A percentile compares a stretch with the other conserved stretches of the same genome.
These are phyloP conservation scores for Tripterygium wilfordii DNA, from an alignment of 177 flowering plant genomes.

Conservation along the genomic window DNA sequence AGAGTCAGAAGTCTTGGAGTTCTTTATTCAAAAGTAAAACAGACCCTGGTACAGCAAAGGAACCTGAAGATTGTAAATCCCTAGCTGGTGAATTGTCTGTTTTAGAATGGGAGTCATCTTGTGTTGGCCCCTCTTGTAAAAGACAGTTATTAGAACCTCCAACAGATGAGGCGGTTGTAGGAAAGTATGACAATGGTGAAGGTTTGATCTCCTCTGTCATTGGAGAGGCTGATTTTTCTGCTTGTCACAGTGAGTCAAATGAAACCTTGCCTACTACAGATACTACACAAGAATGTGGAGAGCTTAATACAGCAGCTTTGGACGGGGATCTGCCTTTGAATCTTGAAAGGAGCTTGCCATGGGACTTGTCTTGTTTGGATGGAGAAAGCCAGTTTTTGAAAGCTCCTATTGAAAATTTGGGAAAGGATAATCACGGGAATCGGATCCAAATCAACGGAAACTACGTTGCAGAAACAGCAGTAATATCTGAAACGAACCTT, in stretches of 20 bases:
- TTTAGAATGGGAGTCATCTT: slow-evolving; percentile 1
- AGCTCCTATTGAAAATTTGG: not conserved
- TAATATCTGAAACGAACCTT: slow-evolving; percentile 8
- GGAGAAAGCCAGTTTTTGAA: slow-evolving; percentile 1
- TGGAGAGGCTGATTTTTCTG: too few species aligned
- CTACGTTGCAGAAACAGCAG: not conserved
- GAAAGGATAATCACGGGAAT: too few species aligned
- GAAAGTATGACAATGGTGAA: not conserved
- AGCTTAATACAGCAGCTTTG: not conserved
- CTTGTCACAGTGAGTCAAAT: not conserved
- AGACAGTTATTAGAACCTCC: not conserved
- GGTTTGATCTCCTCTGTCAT: too few species aligned
- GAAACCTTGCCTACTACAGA: not conserved
- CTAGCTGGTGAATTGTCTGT: not conserved
- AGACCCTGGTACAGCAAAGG: not conserved
- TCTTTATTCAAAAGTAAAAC: slow-evolving; percentile 6
- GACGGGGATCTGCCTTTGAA: slow-evolving; percentile 1
- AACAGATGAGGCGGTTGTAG: not conserved
- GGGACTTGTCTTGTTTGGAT: slow-evolving; percentile 3
- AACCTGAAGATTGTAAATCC: slow-evolving; percentile 3
- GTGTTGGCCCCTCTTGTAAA: not conserved
- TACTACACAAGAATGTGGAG: not conserved
- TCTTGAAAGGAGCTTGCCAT: slow-evolving; percentile 1
- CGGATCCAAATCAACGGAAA: too few species aligned
- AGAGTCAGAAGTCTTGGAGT: slow-evolving; percentile 10